Percentiles rank a stretch among this genome's conserved stretches.
Evolutionary conservation across 306 rosid genomes (phyloP).

Genomic region (Pterocarpus santalinus): DNA sequence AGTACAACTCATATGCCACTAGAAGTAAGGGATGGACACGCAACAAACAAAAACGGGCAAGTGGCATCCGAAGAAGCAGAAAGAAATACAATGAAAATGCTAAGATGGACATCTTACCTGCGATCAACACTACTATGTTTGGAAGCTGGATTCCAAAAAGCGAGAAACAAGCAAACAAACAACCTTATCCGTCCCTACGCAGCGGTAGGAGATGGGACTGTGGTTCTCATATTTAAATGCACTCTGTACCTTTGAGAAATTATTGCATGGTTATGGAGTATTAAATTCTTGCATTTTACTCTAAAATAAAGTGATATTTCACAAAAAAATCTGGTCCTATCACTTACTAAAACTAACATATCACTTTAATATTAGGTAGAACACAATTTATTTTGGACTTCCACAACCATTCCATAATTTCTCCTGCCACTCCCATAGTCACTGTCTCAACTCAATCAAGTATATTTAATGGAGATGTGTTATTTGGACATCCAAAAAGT

Average conservation of each 20-base stretch:
- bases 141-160: not conserved
- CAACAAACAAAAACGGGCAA: not conserved
- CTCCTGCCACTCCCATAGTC: not conserved
- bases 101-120: not conserved
- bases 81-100: not conserved
- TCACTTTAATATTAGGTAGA: too few relatives aligned
- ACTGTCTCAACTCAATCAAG: not conserved
- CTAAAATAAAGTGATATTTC: too few relatives aligned
- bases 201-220: not conserved
- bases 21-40: not conserved
- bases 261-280: too few relatives aligned
- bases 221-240: not conserved
- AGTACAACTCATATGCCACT: too few relatives aligned
- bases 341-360: too few relatives aligned
- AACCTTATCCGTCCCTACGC: not conserved
- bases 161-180: not conserved
- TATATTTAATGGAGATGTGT: constrained; percentile 22
- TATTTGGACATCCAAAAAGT: too few relatives aligned
- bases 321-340: too few relatives aligned
- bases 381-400: too few relatives aligned
- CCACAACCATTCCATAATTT: too few relatives aligned
- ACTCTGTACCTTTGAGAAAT: not conserved
- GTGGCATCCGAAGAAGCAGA: not conserved
- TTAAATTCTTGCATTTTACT: too few relatives aligned
- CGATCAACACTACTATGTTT: not conserved